Conservation (phyloP, 2,329 filamentous ascomycete genomes). For the Pyricularia pennisetigena region DNA sequence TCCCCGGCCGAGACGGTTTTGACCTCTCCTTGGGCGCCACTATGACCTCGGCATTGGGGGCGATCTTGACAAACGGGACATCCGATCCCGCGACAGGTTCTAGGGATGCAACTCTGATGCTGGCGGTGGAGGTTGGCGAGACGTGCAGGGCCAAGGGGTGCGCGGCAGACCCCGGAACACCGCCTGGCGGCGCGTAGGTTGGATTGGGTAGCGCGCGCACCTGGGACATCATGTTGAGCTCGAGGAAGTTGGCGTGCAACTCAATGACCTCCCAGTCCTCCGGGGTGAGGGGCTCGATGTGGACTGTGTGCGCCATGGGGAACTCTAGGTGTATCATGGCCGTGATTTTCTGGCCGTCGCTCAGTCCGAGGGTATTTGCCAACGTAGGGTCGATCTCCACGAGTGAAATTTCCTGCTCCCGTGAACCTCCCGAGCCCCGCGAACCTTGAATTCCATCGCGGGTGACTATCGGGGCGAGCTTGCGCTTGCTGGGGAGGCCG, state of each 20-base stretch:
- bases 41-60: slow-evolving; percentile 90
- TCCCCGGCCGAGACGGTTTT: slow-evolving; percentile 52
- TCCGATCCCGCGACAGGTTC: slow-evolving; percentile 60
- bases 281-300: slow-evolving; percentile 90
- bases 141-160: slow-evolving; percentile 88
- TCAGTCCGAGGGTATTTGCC: slow-evolving; percentile 64
- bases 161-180: slow-evolving; percentile 33
- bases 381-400: slow-evolving; percentile 86
- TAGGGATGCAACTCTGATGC: slow-evolving; percentile 77
- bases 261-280: slow-evolving; percentile 99
- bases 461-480: slow-evolving; percentile 60
- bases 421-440: slow-evolving; percentile 22
- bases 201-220: slow-evolving; percentile 91
- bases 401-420: slow-evolving; percentile 66
- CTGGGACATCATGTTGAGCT: slow-evolving; percentile 86
- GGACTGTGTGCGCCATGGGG: slow-evolving; percentile 83
- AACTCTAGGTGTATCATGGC: slow-evolving; percentile 75
- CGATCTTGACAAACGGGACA: slow-evolving; percentile 80
- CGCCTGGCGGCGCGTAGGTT: slow-evolving; percentile 42
- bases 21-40: slow-evolving; percentile 86
- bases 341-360: slow-evolving; percentile 71
- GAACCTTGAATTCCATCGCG: slow-evolving; percentile 57
- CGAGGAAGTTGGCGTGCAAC: slow-evolving; percentile 88
- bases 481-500: slow-evolving; percentile 90
- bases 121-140: slow-evolving; percentile 90